phyloP scores from a whole-genome alignment of 257 asterid genomes.

The Solanum sejunctum region DNA sequence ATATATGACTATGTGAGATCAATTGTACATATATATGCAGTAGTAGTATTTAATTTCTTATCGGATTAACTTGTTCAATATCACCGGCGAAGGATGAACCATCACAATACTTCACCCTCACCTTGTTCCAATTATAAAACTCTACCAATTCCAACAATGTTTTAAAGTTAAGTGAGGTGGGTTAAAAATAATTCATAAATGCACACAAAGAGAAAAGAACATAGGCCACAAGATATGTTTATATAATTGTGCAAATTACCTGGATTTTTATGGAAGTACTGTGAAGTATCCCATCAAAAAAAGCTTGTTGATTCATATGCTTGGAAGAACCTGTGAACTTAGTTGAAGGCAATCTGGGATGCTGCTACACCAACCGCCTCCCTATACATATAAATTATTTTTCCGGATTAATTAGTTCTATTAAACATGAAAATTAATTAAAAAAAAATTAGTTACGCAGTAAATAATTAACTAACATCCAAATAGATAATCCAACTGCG shows the following conservation, averaged over 20 bases:
- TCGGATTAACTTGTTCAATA: constrained; percentile 55
- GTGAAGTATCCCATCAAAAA: constrained; percentile 58
- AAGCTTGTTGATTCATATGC: constrained; percentile 21
- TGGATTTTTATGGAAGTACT: constrained; percentile 45
- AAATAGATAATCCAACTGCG: too few species aligned
- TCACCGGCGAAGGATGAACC: constrained; percentile 84
- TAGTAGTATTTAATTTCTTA: constrained; percentile 11
- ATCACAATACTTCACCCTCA: constrained; percentile 72
- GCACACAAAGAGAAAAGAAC: neutral
- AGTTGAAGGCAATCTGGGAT: constrained; percentile 29
- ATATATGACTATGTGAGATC: neutral
- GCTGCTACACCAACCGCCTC: constrained; percentile 86
- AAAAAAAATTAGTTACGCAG: too few species aligned
- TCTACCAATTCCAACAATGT: constrained; percentile 12
- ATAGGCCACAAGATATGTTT: too few species aligned
- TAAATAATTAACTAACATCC: too few species aligned
- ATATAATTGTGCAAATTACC: constrained; percentile 17
- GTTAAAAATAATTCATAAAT: neutral
- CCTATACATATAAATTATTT: constrained; percentile 14
- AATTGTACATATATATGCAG: neutral
- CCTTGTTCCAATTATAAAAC: constrained; percentile 72
- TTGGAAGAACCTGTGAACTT: constrained; percentile 43
- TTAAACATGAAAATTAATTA: too few species aligned
- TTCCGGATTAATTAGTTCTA: too few species aligned
- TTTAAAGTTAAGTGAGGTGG: neutral